Percentiles rank a stretch among this genome's conserved stretches.
These are phyloP conservation scores for Parathielavia hyrcaniae DNA, from an alignment of 495 filamentous ascomycete genomes.

Conservation along the genomic window DNA sequence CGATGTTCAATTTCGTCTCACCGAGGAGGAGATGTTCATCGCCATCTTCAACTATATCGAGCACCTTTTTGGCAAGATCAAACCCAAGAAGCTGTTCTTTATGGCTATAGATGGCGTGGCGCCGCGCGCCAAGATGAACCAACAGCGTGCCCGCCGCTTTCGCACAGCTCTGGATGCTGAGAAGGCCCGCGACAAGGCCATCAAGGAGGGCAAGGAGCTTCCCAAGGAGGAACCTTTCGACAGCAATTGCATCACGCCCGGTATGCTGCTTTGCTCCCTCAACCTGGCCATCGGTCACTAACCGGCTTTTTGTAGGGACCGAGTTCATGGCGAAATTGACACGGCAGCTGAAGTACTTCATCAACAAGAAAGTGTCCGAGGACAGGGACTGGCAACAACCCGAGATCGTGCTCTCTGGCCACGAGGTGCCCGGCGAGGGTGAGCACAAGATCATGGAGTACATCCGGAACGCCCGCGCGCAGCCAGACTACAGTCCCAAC, in stretches of 20 bases:
- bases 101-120: slow-evolving; percentile 99
- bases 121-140: slow-evolving; percentile 98
- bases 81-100: slow-evolving; percentile 96
- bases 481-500: slow-evolving; percentile 90
- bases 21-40: slow-evolving; percentile 98
- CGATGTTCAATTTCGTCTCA: slow-evolving; percentile 84
- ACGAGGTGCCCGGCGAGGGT: slow-evolving; percentile 98
- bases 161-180: slow-evolving; percentile 91
- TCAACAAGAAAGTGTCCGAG: slow-evolving; percentile 97
- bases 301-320: slow-evolving; percentile 41
- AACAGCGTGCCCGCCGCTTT: slow-evolving; percentile 93
- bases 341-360: slow-evolving; percentile 91
- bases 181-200: slow-evolving; percentile 79
- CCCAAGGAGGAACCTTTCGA: slow-evolving; percentile 95
- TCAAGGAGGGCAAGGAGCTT: slow-evolving; percentile 80
- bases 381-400: slow-evolving; percentile 95
- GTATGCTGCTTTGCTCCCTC: slow-evolving; percentile 27
- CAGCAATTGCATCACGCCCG: slow-evolving; percentile 98
- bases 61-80: slow-evolving; percentile 97
- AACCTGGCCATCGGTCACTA: not conserved
- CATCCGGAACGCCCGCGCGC: slow-evolving; percentile 91
- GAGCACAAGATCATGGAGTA: slow-evolving; percentile 99
- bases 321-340: slow-evolving; percentile 97
- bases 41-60: slow-evolving; percentile 99
- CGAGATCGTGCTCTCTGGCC: slow-evolving; percentile 92